Conservation (phyloP, 176 grass and related monocot species). For the Canna indica region DNA sequence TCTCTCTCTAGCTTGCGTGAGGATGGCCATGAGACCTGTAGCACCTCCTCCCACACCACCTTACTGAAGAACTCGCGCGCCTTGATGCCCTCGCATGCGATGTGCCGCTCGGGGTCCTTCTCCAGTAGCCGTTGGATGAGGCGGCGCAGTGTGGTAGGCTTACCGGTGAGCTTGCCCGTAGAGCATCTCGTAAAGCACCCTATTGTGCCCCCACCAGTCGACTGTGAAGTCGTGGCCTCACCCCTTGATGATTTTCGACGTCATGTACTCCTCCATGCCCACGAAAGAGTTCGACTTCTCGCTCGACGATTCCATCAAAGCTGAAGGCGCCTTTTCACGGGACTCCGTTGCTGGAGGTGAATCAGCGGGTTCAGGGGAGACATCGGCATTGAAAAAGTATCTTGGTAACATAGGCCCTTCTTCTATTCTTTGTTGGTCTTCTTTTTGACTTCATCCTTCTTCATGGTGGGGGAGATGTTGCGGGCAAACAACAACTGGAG, state of each 20-base stretch:
- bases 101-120: conserved; percentile 72
- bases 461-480: background rate
- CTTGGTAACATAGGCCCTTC: background rate
- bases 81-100: conserved; percentile 52
- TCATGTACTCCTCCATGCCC: conserved; percentile 94
- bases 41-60: conserved; percentile 65
- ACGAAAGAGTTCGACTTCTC: conserved; percentile 91
- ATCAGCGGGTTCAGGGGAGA: conserved; percentile 14
- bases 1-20: too few species aligned
- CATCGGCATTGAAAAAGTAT: conserved; percentile 22
- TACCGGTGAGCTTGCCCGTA: conserved; percentile 88
- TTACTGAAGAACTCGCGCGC: conserved; percentile 70
- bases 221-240: conserved; percentile 85
- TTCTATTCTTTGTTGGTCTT: conserved; percentile 20
- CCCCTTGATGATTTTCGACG: conserved; percentile 86
- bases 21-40: conserved; percentile 59
- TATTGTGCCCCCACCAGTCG: conserved; percentile 84
- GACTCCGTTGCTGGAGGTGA: background rate
- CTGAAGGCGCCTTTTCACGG: conserved; percentile 24
- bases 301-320: conserved; percentile 33
- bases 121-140: conserved; percentile 68
- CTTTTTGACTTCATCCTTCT: conserved; percentile 1
- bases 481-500: background rate
- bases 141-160: conserved; percentile 64
- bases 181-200: conserved; percentile 96